Evolutionary conservation across 352 stramenopile species (phyloP).

Genomic region (Phytophthora kernoviae): DNA sequence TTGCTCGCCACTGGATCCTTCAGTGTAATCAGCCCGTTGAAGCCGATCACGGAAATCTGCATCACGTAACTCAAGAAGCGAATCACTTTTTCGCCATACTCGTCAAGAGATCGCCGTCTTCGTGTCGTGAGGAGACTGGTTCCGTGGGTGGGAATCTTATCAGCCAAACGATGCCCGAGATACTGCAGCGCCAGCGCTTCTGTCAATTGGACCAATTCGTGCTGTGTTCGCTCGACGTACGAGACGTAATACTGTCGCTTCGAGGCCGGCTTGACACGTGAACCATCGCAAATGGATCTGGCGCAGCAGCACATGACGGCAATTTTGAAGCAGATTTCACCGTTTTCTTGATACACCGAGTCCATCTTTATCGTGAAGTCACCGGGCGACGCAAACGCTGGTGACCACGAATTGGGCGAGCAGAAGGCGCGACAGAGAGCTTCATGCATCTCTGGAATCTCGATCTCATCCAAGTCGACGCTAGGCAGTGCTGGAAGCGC

Average conservation of each 20-base stretch:
- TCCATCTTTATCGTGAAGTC: conserved; percentile 83
- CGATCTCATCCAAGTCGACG: conserved; percentile 58
- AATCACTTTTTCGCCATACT: conserved; percentile 56
- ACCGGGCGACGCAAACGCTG: conserved; percentile 68
- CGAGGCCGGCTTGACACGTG: conserved; percentile 31
- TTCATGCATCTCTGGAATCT: conserved; percentile 70
- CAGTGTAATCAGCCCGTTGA: conserved; percentile 64
- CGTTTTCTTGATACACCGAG: conserved; percentile 41
- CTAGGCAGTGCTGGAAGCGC: conserved; percentile 22
- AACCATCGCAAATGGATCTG: conserved; percentile 53
- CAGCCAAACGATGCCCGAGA: conserved; percentile 60
- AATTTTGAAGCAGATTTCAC: conserved; percentile 53
- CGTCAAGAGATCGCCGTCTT: conserved; percentile 52
- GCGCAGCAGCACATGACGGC: conserved; percentile 67
- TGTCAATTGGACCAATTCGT: conserved; percentile 54
- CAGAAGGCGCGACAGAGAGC: conserved; percentile 73
- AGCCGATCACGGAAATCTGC: conserved; percentile 67
- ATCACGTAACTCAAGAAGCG: conserved; percentile 69
- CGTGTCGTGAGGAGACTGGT: conserved; percentile 31
- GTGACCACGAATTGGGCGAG: conserved; percentile 67
- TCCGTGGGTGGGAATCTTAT: conserved; percentile 51
- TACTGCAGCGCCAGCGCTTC: conserved; percentile 69
- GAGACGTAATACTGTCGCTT: conserved; percentile 79
- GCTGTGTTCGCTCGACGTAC: conserved; percentile 56
- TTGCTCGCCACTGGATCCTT: conserved; percentile 68